Base-by-base conservation (phyloP, 352 stramenopile species). In the Globisporangium takayamanum region DNA sequence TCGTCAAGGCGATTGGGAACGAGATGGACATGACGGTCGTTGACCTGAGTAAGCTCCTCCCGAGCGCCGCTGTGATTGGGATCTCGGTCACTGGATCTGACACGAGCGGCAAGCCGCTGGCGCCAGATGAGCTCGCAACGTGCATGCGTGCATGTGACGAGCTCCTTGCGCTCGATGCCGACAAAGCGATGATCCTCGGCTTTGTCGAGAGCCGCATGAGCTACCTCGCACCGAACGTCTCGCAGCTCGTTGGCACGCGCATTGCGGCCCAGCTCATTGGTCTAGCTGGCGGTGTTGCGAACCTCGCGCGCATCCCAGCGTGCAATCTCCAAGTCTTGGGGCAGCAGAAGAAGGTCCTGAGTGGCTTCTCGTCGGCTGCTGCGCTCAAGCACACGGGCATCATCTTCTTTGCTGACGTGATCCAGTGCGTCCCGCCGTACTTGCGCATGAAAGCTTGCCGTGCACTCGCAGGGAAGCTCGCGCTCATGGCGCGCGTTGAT, bases 301-400 rank as follows among this genome's bases (percentile, higher is more conserved):
- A 97, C 51, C 74, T 99, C 15, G 80, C 89, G 20, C 88, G 89
- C 22, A 99, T 99, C 59, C 97, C 97, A 45, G 87, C 94, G 44
- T 99, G 96, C 66, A 99, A 99, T 63, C 69, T 99, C 15, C 95
- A 99, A 75, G 87, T 97, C 25, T 71, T 99, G 45, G 97, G 97
- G 12, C 95, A 98, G 70, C 84, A 97, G 58, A 97, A 96, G 69
- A 87, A 93, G 44, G 94, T 92, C 10, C 68, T 98, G 14, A 95
- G 81, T 53, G 84, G 95, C 0, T 98, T 96, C 55, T 92, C 84
- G 30, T 92, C 86, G 14, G 60, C 83, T 56, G 80, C 86, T 8
- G 84, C 85, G 30, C 67, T 96, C 36, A 88, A 87, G 53, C 94
- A 99, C 73, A 95, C 87, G 5, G 97, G 97, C 20, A 78, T 99